Percentiles rank a stretch among this genome's conserved stretches.
Conservation (phyloP, 495 filamentous ascomycete genomes). For the Umbilicaria muhlenbergii region DNA sequence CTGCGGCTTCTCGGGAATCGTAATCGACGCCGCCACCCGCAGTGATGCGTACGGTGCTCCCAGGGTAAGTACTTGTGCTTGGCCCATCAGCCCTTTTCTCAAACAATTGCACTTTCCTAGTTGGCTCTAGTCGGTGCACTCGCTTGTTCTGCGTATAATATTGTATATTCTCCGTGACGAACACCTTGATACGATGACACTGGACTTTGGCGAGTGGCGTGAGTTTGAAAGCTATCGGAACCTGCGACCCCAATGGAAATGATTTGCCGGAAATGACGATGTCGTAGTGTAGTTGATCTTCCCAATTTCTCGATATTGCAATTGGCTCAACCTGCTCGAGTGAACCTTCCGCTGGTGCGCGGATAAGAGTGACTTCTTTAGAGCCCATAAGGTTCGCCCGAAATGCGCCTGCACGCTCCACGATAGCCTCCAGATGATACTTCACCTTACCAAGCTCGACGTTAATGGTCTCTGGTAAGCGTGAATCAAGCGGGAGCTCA, state of each 20-base stretch:
- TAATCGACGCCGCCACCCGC: slow-evolving; percentile 68
- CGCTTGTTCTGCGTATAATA: slow-evolving; percentile 82
- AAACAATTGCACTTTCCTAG: slow-evolving; percentile 72
- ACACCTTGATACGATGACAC: slow-evolving; percentile 91
- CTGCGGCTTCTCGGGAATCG: slow-evolving; percentile 42
- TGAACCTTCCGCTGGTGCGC: slow-evolving; percentile 80
- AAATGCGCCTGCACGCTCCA: slow-evolving; percentile 86
- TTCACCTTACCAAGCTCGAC: slow-evolving; percentile 77
- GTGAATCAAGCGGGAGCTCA: slow-evolving; percentile 85
- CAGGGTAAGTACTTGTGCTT: slow-evolving; percentile 58
- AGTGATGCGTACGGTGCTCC: slow-evolving; percentile 64
- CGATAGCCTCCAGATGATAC: slow-evolving; percentile 76
- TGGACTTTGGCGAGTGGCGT: slow-evolving; percentile 94
- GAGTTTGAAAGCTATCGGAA: slow-evolving; percentile 94
- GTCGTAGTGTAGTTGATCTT: slow-evolving; percentile 96
- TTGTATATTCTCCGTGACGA: slow-evolving; percentile 84
- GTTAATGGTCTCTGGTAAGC: slow-evolving; percentile 79
- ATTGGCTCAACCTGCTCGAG: slow-evolving; percentile 92
- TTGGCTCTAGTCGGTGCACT: slow-evolving; percentile 73
- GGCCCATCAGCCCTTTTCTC: slow-evolving; percentile 81
- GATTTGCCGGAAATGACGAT: slow-evolving; percentile 98
- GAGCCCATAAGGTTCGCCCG: slow-evolving; percentile 73
- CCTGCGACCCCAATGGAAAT: slow-evolving; percentile 80
- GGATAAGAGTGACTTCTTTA: slow-evolving; percentile 74
- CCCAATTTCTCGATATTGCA: slow-evolving; percentile 92